A percentile compares a stretch with the other conserved stretches of the same genome.
Evolutionary conservation across 495 filamentous ascomycete species (phyloP).

Genomic region (Lasiosphaeria ovina): DNA sequence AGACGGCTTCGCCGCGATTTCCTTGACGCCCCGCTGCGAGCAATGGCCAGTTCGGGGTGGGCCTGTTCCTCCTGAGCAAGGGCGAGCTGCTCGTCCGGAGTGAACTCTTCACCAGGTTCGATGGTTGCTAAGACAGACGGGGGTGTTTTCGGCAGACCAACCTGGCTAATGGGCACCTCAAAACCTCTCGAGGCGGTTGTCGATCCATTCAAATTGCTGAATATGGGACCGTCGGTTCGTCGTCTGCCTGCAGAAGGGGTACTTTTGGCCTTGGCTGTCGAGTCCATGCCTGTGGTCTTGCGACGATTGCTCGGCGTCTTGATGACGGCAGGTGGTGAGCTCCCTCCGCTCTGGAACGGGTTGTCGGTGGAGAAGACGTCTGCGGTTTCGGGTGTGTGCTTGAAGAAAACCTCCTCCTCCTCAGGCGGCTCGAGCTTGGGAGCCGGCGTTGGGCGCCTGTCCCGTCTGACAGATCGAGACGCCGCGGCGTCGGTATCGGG

Average conservation of each 20-base stretch:
- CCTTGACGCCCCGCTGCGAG: constrained; percentile 14
- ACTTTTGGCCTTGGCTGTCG: constrained; percentile 21
- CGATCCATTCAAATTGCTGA: constrained; percentile 21
- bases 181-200: constrained; percentile 43
- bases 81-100: constrained; percentile 81
- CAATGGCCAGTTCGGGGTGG: constrained; percentile 27
- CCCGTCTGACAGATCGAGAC: constrained; percentile 23
- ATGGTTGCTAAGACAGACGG: constrained; percentile 26
- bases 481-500: constrained; percentile 40
- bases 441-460: constrained; percentile 39
- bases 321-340: constrained; percentile 31
- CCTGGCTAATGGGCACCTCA: constrained; percentile 44
- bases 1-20: constrained; percentile 3
- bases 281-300: constrained; percentile 34
- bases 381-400: constrained; percentile 45
- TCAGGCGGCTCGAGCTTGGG: constrained; percentile 44
- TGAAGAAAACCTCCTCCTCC: constrained; percentile 42
- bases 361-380: constrained; percentile 83
- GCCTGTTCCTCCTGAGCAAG: constrained; percentile 59
- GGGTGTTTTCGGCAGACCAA: constrained; percentile 19
- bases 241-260: constrained; percentile 33
- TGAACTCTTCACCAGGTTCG: constrained; percentile 85
- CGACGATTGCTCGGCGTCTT: constrained; percentile 43
- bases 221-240: constrained; percentile 34
- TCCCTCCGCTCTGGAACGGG: constrained; percentile 85